phyloP scores from a whole-genome alignment of 495 filamentous ascomycete genomes.

The Darksidea phi region DNA sequence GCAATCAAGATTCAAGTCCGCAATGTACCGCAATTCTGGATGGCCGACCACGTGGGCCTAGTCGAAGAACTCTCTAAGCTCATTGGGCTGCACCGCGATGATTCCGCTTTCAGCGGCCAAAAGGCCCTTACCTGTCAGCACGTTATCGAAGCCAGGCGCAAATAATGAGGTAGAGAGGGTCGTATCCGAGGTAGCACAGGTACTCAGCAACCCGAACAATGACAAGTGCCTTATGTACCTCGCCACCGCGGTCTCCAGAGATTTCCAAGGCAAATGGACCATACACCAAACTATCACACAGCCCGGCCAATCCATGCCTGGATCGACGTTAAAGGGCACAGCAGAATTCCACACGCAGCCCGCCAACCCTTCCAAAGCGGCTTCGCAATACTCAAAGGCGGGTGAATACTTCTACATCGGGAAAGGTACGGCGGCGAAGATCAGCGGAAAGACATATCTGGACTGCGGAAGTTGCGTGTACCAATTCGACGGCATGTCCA shows the following conservation, averaged over 20 bases:
- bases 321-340: slow-evolving; percentile 59
- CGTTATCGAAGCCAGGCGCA: slow-evolving; percentile 11
- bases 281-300: slow-evolving; percentile 53
- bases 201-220: too few species aligned
- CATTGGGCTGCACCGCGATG: slow-evolving; percentile 47
- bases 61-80: slow-evolving; percentile 68
- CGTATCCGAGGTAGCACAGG: slow-evolving; percentile 24
- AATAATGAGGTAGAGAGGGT: slow-evolving; percentile 26
- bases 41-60: slow-evolving; percentile 76
- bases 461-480: slow-evolving; percentile 51
- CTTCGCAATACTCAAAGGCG: too few species aligned
- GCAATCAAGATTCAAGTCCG: not conserved
- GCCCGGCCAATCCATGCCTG: slow-evolving; percentile 52
- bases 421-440: slow-evolving; percentile 57
- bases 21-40: slow-evolving; percentile 66
- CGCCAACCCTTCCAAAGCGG: slow-evolving; percentile 35
- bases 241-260: slow-evolving; percentile 73
- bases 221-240: too few species aligned
- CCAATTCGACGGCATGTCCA: slow-evolving; percentile 58
- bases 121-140: slow-evolving; percentile 21
- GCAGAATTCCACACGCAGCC: slow-evolving; percentile 62
- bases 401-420: slow-evolving; percentile 68
- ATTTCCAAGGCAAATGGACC: slow-evolving; percentile 71
- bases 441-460: slow-evolving; percentile 39
- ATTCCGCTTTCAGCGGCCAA: slow-evolving; percentile 5